phyloP scores from a whole-genome alignment of 345 rosid genomes.

The Nasturtium officinale region DNA sequence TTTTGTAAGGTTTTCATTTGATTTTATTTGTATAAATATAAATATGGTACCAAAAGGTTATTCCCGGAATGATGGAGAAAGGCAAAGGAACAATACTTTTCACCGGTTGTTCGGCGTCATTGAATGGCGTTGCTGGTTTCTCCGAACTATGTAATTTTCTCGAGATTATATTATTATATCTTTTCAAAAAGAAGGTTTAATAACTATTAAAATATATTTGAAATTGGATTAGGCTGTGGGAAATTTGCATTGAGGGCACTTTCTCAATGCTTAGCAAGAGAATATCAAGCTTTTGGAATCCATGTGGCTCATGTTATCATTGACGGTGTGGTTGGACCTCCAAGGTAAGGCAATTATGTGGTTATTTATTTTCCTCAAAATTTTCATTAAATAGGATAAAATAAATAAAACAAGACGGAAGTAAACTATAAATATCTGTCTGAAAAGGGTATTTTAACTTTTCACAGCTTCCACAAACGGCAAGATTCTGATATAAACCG shows the following conservation, averaged over 20 bases:
- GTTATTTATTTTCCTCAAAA: background rate
- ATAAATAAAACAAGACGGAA: background rate
- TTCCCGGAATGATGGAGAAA: conserved; percentile 89
- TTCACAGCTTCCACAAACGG: conserved; percentile 42
- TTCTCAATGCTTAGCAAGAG: conserved; percentile 81
- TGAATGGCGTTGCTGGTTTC: conserved; percentile 82
- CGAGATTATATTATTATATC: background rate
- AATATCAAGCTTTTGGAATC: conserved; percentile 74
- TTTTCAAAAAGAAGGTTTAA: background rate
- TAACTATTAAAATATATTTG: background rate
- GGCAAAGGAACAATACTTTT: conserved; percentile 89
- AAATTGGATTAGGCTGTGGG: conserved; percentile 65
- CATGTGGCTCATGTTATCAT: conserved; percentile 90
- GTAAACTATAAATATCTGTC: conserved; percentile 24
- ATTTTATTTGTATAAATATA: background rate
- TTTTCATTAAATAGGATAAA: background rate
- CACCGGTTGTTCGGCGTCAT: conserved; percentile 91
- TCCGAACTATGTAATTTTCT: conserved; percentile 69
- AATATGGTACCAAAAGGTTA: conserved; percentile 50
- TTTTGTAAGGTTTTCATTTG: background rate
- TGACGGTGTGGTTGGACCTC: conserved; percentile 78
- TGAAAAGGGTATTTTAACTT: conserved; percentile 14
- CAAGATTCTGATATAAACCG: conserved; percentile 38
- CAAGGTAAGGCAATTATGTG: conserved; percentile 49
- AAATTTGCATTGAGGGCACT: conserved; percentile 88